Conservation (phyloP, 2,329 filamentous ascomycete species). For the Ophidiomyces ophidiicola region DNA sequence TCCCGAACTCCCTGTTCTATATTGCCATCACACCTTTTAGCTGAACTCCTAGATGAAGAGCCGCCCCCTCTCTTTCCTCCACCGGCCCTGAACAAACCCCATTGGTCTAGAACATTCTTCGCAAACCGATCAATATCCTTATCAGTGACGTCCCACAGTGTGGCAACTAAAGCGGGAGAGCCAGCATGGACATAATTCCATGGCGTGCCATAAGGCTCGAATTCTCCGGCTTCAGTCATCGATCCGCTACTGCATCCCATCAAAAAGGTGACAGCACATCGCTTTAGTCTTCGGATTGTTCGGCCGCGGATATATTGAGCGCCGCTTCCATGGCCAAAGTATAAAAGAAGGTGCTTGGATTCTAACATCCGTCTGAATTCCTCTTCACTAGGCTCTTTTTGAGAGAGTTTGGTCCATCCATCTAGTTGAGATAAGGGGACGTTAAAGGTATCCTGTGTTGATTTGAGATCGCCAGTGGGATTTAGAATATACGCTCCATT, state of each 20-base stretch:
- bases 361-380: conserved; percentile 62
- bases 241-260: conserved; percentile 90
- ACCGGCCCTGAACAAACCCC: conserved; percentile 54
- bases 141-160: conserved; percentile 96
- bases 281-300: conserved; percentile 64
- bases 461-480: conserved; percentile 68
- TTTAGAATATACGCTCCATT: conserved; percentile 66
- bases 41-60: background rate
- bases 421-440: conserved; percentile 45
- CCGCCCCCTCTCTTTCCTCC: conserved; percentile 17
- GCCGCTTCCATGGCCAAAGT: conserved; percentile 92
- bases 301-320: conserved; percentile 85
- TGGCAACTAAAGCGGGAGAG: conserved; percentile 74
- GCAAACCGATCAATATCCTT: conserved; percentile 93
- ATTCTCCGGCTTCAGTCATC: conserved; percentile 68
- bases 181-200: conserved; percentile 87
- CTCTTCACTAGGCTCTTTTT: conserved; percentile 57
- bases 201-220: conserved; percentile 81
- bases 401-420: conserved; percentile 56
- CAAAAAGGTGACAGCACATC: conserved; percentile 70
- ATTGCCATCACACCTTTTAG: background rate
- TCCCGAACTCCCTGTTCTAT: background rate
- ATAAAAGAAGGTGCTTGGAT: conserved; percentile 62
- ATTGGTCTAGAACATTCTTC: conserved; percentile 63
- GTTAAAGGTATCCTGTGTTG: conserved; percentile 66